Conservation (phyloP, 768 basidiomycete species). For the Suillus clintonianus region DNA sequence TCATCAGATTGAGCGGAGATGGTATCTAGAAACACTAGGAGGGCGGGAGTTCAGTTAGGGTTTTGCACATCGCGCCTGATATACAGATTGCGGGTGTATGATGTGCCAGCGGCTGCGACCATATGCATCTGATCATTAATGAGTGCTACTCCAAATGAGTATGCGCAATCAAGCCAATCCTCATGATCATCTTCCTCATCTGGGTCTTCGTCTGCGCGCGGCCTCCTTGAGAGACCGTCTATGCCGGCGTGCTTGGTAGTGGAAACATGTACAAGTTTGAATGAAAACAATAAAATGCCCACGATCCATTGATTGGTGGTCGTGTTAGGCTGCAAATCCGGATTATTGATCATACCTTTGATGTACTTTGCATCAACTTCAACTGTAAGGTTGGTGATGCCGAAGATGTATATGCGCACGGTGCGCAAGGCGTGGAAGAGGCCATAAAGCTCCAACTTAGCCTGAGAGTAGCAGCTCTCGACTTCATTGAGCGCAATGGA, state of each 20-base stretch:
- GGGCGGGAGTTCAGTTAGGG: no score
- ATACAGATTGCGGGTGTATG: no score
- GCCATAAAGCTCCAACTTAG: constrained; percentile 27
- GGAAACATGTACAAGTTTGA: constrained; percentile 31
- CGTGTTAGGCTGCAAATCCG: constrained; percentile 28
- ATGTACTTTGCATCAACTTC: constrained; percentile 33
- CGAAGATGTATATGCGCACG: constrained; percentile 24
- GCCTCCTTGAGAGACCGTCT: not conserved
- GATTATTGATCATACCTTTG: constrained; percentile 36
- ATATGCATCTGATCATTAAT: no score
- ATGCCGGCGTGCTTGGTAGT: not conserved
- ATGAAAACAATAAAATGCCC: constrained; percentile 26
- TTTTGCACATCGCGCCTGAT: no score
- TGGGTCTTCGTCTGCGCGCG: no score
- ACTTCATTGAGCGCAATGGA: constrained; percentile 39
- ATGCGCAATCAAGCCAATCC: no score
- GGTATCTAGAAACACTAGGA: no score
- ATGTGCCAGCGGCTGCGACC: no score
- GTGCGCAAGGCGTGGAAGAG: constrained; percentile 24
- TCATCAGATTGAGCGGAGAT: no score
- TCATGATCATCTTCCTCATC: no score
- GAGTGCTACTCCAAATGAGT: no score
- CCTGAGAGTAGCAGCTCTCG: constrained; percentile 15
- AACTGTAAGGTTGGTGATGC: constrained; percentile 24
- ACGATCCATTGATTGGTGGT: constrained; percentile 30